Evolutionary conservation across 345 rosid genomes (phyloP).

Genomic region (Eucalyptus decipiens): DNA sequence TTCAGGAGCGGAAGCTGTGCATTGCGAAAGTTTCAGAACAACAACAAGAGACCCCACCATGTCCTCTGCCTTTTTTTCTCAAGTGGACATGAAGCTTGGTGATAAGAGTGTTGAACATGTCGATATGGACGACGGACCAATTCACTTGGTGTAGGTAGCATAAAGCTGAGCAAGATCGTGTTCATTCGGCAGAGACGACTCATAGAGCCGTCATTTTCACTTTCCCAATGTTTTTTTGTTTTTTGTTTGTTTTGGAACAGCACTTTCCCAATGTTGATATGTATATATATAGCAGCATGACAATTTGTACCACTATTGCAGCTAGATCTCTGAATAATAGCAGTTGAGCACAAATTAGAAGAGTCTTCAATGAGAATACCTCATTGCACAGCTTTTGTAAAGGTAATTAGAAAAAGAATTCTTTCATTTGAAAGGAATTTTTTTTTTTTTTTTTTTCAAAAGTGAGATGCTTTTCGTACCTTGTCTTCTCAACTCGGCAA

Average conservation of each 20-base stretch:
- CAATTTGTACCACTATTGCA: neutral
- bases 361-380: neutral
- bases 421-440: neutral
- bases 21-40: slow-evolving; percentile 25
- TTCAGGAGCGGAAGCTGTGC: slow-evolving; percentile 43
- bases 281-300: neutral
- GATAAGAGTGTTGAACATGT: slow-evolving; percentile 67
- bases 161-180: slow-evolving; percentile 43
- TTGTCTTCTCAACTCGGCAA: neutral
- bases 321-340: neutral
- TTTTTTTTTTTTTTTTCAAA: neutral
- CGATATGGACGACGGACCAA: slow-evolving; percentile 57
- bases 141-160: slow-evolving; percentile 53
- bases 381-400: neutral
- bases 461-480: neutral
- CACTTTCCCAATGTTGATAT: slow-evolving; percentile 36
- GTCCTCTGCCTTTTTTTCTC: slow-evolving; percentile 84
- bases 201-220: slow-evolving; percentile 67
- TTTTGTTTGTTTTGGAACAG: too few relatives aligned
- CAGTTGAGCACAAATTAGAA: neutral
- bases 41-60: slow-evolving; percentile 10
- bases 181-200: slow-evolving; percentile 51
- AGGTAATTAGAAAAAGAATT: neutral
- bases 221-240: too few relatives aligned
- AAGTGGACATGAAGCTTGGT: slow-evolving; percentile 82